A percentile compares a stretch with the other conserved stretches of the same genome.
These are phyloP conservation scores for Nicotiana rustica DNA, from an alignment of 305 asterid genomes.

Conservation along the genomic window DNA sequence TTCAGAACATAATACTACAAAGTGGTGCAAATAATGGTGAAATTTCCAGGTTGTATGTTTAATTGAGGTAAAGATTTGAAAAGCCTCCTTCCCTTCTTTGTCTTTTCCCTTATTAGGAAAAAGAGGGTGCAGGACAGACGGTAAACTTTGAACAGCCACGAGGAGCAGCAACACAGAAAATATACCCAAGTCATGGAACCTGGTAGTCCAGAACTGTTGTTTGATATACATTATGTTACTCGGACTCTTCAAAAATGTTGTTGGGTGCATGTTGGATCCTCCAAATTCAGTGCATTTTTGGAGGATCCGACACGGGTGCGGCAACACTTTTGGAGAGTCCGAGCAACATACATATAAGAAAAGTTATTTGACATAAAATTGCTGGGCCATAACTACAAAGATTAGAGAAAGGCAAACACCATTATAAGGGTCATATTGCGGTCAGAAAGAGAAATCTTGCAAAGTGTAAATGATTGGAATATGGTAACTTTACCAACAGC, in stretches of 20 bases:
- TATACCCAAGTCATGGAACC: background rate
- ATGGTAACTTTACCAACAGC: slow-evolving; percentile 77
- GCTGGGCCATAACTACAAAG: background rate
- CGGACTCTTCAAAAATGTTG: too few species aligned
- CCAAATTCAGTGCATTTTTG: too few species aligned
- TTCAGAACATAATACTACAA: slow-evolving; percentile 2
- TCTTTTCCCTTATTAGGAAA: background rate
- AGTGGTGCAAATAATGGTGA: background rate
- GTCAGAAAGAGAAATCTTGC: slow-evolving; percentile 13
- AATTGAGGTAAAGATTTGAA: slow-evolving; percentile 1
- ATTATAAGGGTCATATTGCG: background rate
- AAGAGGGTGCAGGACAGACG: background rate
- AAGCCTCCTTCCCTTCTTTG: background rate
- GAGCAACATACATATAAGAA: too few species aligned
- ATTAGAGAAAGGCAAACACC: background rate
- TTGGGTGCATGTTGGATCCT: too few species aligned
- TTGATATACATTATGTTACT: background rate
- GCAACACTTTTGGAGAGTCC: too few species aligned
- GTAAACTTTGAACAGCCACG: background rate
- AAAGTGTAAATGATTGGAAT: background rate
- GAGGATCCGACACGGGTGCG: too few species aligned
- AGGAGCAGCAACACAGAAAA: slow-evolving; percentile 7
- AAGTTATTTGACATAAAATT: background rate
- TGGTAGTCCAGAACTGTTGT: background rate
- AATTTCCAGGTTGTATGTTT: slow-evolving; percentile 6